Evolutionary conservation across 306 rosid species (phyloP).

Genomic region (Cucurbita moschata): DNA sequence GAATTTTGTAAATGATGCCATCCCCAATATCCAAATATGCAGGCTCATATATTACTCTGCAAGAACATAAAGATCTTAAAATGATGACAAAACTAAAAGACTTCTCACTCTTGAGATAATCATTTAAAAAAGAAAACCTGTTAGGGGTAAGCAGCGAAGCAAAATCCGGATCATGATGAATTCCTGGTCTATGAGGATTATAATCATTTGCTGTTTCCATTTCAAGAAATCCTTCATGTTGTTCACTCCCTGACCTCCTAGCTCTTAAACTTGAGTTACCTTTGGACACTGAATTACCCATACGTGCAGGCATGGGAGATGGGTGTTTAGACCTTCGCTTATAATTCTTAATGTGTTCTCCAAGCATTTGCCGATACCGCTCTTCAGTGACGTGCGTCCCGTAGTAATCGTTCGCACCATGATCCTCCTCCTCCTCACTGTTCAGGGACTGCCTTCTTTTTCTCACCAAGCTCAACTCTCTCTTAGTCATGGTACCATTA

Average conservation of each 20-base stretch:
- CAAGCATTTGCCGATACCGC: slow-evolving; percentile 78
- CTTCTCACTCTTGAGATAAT: not conserved
- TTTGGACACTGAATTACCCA: slow-evolving; percentile 29
- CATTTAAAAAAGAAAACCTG: slow-evolving; percentile 36
- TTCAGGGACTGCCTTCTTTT: slow-evolving; percentile 48
- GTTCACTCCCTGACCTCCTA: slow-evolving; percentile 47
- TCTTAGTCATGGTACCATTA: slow-evolving; percentile 50
- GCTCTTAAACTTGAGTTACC: slow-evolving; percentile 35
- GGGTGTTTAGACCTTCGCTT: slow-evolving; percentile 79
- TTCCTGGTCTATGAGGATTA: slow-evolving; percentile 40
- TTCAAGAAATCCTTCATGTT: slow-evolving; percentile 41
- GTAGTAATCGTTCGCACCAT: slow-evolving; percentile 36
- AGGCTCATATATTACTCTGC: slow-evolving; percentile 74
- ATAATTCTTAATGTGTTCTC: slow-evolving; percentile 81
- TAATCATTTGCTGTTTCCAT: slow-evolving; percentile 38
- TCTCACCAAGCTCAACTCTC: slow-evolving; percentile 39
- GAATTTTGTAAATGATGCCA: slow-evolving; percentile 72
- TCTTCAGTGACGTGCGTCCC: slow-evolving; percentile 58
- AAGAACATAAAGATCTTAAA: slow-evolving; percentile 4
- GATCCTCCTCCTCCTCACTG: slow-evolving; percentile 65
- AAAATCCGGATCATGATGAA: slow-evolving; percentile 33
- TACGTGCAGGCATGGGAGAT: slow-evolving; percentile 38
- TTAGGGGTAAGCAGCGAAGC: slow-evolving; percentile 23
- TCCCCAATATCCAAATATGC: slow-evolving; percentile 80
- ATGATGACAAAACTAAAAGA: not conserved